Conservation (phyloP, 2,329 filamentous ascomycete species). For the Trichophaea hybrida region DNA sequence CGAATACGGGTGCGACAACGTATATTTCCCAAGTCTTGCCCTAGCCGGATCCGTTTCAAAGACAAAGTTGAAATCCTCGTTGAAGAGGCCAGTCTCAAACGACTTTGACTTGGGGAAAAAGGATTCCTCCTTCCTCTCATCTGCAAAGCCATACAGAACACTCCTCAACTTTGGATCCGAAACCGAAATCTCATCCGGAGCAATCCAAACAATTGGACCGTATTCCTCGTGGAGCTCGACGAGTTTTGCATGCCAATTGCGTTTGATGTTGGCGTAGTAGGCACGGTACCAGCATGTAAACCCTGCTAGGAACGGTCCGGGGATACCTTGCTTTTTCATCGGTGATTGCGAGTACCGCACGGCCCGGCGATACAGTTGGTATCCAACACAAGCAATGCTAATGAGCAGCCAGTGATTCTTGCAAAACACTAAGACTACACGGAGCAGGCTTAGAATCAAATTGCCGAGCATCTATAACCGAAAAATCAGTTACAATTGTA, state of each 20-base stretch:
- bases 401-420: neutral
- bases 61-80: constrained; percentile 21
- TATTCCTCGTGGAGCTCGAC: constrained; percentile 15
- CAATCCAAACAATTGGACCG: constrained; percentile 18
- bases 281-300: constrained; percentile 17
- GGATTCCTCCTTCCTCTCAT: constrained; percentile 16
- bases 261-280: constrained; percentile 12
- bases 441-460: neutral
- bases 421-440: neutral
- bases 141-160: constrained; percentile 19
- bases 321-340: constrained; percentile 13
- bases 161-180: constrained; percentile 17
- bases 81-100: constrained; percentile 19
- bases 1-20: constrained; percentile 18
- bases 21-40: constrained; percentile 19
- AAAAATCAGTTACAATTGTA: too few relatives aligned
- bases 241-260: constrained; percentile 20
- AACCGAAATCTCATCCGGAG: constrained; percentile 18
- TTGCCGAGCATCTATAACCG: neutral
- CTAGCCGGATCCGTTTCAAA: constrained; percentile 20
- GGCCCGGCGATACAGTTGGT: neutral
- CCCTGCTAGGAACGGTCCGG: constrained; percentile 17
- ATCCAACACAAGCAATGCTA: neutral
- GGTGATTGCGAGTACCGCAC: constrained; percentile 5
- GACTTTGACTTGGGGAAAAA: constrained; percentile 17